phyloP scores from a whole-genome alignment of 169 alveolate species.

The Cardiosporidium cionae region DNA sequence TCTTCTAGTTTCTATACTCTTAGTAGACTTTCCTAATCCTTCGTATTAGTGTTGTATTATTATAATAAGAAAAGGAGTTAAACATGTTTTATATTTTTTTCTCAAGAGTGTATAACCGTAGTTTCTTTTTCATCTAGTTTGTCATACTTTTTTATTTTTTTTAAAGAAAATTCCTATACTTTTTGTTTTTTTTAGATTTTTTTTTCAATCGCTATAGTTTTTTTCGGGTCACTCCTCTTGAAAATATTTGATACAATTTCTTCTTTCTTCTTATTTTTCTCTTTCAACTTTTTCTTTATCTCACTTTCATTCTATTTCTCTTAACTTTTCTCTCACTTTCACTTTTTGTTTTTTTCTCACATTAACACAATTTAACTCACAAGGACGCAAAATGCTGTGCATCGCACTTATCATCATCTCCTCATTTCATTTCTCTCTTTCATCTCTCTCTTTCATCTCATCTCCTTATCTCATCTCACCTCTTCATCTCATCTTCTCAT shows the following conservation, averaged over 20 bases:
- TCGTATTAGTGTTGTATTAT: not conserved
- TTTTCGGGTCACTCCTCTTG: not conserved
- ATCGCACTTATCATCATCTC: not conserved
- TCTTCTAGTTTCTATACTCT: not conserved
- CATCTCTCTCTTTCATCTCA: slow-evolving; percentile 12
- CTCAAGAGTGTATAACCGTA: not conserved
- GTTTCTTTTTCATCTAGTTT: not conserved
- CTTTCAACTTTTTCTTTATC: not conserved
- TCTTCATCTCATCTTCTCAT: not conserved
- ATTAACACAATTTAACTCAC: not conserved
- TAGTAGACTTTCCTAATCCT: too few relatives aligned
- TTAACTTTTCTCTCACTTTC: not conserved
- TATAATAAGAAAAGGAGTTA: not conserved
- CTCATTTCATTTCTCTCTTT: slow-evolving; percentile 17
- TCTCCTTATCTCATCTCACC: slow-evolving; percentile 20
- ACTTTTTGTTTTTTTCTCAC: not conserved
- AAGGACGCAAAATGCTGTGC: not conserved
- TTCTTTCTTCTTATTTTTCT: not conserved
- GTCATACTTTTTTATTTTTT: not conserved
- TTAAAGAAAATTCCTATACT: not conserved
- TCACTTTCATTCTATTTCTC: not conserved
- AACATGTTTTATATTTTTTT: not conserved
- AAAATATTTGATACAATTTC: not conserved
- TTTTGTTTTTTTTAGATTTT: not conserved
- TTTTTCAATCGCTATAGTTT: not conserved